These are phyloP conservation scores for Coemansia reversa DNA, from an alignment of 192 early-diverging fungal genomes.

Conservation along the genomic window DNA sequence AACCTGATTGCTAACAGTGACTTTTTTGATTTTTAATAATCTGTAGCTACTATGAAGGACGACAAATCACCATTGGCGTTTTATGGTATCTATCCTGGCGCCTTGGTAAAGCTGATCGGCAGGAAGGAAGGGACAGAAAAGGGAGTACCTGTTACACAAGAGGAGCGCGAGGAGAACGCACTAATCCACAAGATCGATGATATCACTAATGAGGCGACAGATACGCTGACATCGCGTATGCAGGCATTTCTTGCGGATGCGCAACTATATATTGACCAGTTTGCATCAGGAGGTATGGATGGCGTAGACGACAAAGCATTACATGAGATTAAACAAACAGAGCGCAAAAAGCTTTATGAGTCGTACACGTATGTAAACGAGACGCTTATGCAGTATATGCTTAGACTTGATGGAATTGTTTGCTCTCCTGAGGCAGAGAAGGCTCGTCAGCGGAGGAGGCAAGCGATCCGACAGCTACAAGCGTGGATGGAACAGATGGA, in stretches of 20 bases:
- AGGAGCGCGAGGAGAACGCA: slow-evolving; percentile 50
- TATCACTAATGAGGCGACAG: slow-evolving; percentile 44
- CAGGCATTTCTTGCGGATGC: slow-evolving; percentile 50
- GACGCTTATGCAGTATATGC: slow-evolving; percentile 72
- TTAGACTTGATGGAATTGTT: slow-evolving; percentile 73
- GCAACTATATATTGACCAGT: slow-evolving; percentile 52
- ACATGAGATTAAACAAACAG: slow-evolving; percentile 37
- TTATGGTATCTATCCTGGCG: slow-evolving; percentile 73
- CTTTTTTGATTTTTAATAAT: slow-evolving; percentile 2
- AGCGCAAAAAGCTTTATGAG: slow-evolving; percentile 67
- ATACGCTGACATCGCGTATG: slow-evolving; percentile 50
- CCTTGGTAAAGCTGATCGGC: slow-evolving; percentile 74
- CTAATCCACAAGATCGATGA: slow-evolving; percentile 53
- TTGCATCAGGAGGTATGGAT: slow-evolving; percentile 30
- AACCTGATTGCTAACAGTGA: neutral
- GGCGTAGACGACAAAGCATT: slow-evolving; percentile 38
- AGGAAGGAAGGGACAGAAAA: slow-evolving; percentile 45
- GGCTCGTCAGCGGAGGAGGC: slow-evolving; percentile 68
- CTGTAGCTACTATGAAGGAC: slow-evolving; percentile 71
- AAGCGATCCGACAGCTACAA: slow-evolving; percentile 72
- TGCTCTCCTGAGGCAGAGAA: slow-evolving; percentile 68
- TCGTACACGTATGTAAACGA: slow-evolving; percentile 67
- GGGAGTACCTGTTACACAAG: slow-evolving; percentile 29
- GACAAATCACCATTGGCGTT: slow-evolving; percentile 64
- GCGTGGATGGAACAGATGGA: slow-evolving; percentile 76